Evolutionary conservation across 768 basidiomycete species (phyloP).

Genomic region (Suillus subalutaceus): DNA sequence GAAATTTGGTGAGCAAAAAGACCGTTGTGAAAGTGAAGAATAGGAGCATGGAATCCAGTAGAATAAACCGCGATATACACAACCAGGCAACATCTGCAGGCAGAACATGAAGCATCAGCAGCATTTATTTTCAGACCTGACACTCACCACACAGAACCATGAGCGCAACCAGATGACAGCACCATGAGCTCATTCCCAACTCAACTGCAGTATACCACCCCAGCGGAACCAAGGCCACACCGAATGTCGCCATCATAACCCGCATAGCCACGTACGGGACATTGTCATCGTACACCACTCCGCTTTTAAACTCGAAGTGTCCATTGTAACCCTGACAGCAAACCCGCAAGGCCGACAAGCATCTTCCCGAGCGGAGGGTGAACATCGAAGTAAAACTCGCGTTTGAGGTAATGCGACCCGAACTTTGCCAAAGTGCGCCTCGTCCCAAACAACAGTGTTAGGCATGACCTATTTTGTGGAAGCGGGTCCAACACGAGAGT

Average conservation of each 20-base stretch:
- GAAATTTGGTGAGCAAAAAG: conserved; percentile 93
- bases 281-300: conserved; percentile 75
- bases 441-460: conserved; percentile 94
- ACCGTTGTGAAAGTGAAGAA: conserved; percentile 99
- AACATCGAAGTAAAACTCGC: conserved; percentile 99
- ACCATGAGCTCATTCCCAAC: conserved; percentile 87
- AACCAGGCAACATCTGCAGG: conserved; percentile 92
- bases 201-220: conserved; percentile 97
- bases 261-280: conserved; percentile 96
- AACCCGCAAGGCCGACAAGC: conserved; percentile 93
- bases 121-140: background rate
- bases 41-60: conserved; percentile 97
- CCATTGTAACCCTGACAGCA: conserved; percentile 93
- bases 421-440: conserved; percentile 99
- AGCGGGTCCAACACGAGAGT: conserved; percentile 93
- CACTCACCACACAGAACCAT: conserved; percentile 89
- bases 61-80: conserved; percentile 94
- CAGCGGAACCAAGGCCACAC: conserved; percentile 93
- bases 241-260: conserved; percentile 91
- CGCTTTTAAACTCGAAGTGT: conserved; percentile 92
- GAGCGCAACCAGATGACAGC: conserved; percentile 88
- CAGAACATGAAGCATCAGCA: background rate
- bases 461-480: conserved; percentile 90
- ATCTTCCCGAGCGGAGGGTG: conserved; percentile 99
- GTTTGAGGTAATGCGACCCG: conserved; percentile 96